These are phyloP conservation scores for Ganoderma resinaceum DNA, from an alignment of 1,284 basidiomycete genomes.

Conservation along the genomic window DNA sequence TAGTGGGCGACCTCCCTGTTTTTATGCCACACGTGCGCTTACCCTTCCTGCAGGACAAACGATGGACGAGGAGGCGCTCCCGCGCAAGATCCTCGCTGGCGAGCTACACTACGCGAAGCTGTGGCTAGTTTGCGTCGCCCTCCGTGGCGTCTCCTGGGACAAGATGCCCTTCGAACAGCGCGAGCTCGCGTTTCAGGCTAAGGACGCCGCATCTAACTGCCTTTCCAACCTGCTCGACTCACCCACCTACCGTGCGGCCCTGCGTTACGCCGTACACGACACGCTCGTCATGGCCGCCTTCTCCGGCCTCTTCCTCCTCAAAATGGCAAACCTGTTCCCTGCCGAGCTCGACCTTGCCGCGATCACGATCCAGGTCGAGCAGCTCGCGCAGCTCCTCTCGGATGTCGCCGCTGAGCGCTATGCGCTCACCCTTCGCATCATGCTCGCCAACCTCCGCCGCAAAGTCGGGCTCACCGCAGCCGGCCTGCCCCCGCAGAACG, in stretches of 20 bases:
- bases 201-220: slow-evolving; percentile 88
- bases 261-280: slow-evolving; percentile 92
- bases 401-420: slow-evolving; percentile 93
- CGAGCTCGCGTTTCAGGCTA: slow-evolving; percentile 93
- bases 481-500: slow-evolving; percentile 42
- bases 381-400: slow-evolving; percentile 81
- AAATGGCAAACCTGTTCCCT: slow-evolving; percentile 90
- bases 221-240: slow-evolving; percentile 83
- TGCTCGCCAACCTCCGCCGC: slow-evolving; percentile 88
- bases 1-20: slow-evolving; percentile 49
- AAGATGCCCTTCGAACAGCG: slow-evolving; percentile 94
- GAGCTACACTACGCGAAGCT: slow-evolving; percentile 92
- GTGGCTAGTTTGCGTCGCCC: slow-evolving; percentile 92
- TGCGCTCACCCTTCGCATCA: slow-evolving; percentile 87
- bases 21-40: slow-evolving; percentile 7
- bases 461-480: slow-evolving; percentile 78
- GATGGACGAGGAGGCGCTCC: slow-evolving; percentile 84
- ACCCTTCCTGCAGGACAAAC: slow-evolving; percentile 58
- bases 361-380: slow-evolving; percentile 83
- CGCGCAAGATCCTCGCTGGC: slow-evolving; percentile 85
- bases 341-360: slow-evolving; percentile 77
- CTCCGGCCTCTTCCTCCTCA: slow-evolving; percentile 90
- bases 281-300: slow-evolving; percentile 92
- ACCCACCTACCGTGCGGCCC: slow-evolving; percentile 79
- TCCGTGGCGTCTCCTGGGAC: slow-evolving; percentile 92